Evolutionary conservation across 306 rosid species (phyloP), one percentile per base, ranked within the genome.

Genomic region (Oemleria cerasiformis): DNA sequence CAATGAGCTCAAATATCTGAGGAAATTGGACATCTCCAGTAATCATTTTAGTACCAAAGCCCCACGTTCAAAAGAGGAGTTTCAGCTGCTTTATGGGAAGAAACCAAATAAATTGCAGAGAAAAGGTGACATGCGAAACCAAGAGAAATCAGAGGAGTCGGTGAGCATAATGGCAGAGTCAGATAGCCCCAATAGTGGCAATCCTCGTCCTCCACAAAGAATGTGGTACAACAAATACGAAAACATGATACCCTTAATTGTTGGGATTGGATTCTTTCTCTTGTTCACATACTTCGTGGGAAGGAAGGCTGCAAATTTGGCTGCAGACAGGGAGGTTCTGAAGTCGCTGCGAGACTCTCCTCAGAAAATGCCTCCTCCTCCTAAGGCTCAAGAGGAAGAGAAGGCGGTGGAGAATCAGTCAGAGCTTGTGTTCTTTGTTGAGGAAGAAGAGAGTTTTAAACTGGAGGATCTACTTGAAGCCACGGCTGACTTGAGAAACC

Each of bases 391-490:
- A 62, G 78, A 78, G 67, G 82, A 75, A 68, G 82, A 42, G 68
- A 78, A 58, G 63, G 68, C 60, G 13, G 82, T 76, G 15, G 50
- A 58, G 63, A 76, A 67, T 11, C 67, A 30, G 12, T 51, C 79
- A 40, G 83, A 86, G 63, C 88, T 92, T n/a, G 88, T 92, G 65
- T 85, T 89, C 79, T 89, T 89, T 61, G 92, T 87, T 56, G 89
- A 78, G 65, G 82, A 84, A 75, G 72, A 83, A 14, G 89, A 89
- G 13, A 85, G 82, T 65, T 92, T 92, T 79, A 78, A 76, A 44
- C 25, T 92, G 50, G 92, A 86, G 68, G 96, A 92, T 8, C 80
- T 88, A 11, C 87, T 85, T 63, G 80, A 78, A 77, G 94, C 96
- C 59, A 72, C 75, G 10, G 88, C 89, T 58, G 87, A 89, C 25